Percentiles rank a stretch among this genome's conserved stretches.
Conservation (phyloP, 2,329 filamentous ascomycete species). For the Pseudogymnoascus pannorum region DNA sequence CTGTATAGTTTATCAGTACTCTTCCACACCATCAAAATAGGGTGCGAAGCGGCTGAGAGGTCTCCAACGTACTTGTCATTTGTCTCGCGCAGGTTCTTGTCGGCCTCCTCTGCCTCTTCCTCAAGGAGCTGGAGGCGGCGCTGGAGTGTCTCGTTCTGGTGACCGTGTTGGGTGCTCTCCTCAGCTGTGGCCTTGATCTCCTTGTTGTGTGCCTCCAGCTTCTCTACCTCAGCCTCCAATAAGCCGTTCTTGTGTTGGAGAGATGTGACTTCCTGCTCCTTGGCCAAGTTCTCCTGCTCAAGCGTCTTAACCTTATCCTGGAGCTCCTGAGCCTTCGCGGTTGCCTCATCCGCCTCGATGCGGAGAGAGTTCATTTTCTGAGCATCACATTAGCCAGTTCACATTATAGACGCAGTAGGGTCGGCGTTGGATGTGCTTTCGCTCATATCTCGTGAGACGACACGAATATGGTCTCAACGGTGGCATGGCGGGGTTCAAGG, state of each 20-base stretch:
- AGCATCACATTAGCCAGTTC: not conserved
- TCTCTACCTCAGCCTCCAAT: constrained; percentile 85
- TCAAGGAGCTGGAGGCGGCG: constrained; percentile 92
- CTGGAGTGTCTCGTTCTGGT: constrained; percentile 85
- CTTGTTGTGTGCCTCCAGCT: constrained; percentile 76
- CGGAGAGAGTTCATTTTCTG: constrained; percentile 96
- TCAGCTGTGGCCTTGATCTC: constrained; percentile 82
- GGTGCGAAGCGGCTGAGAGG: constrained; percentile 1
- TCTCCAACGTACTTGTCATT: constrained; percentile 82
- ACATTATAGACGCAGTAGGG: not conserved
- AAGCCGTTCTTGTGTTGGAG: constrained; percentile 91
- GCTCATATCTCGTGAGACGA: not conserved
- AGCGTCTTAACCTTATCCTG: constrained; percentile 79
- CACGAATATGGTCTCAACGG: constrained; percentile 1
- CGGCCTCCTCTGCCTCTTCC: constrained; percentile 94
- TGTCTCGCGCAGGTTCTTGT: constrained; percentile 91
- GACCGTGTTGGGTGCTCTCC: constrained; percentile 73
- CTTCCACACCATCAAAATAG: constrained; percentile 10
- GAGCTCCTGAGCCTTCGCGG: constrained; percentile 77
- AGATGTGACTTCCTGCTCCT: constrained; percentile 97
- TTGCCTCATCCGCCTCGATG: constrained; percentile 82
- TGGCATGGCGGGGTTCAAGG: constrained; percentile 2
- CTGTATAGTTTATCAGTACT: constrained; percentile 39
- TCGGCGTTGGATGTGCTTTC: not conserved
- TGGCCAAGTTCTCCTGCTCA: constrained; percentile 90